phyloP scores from a whole-genome alignment of 352 stramenopile species.

The Phytopythium boreale region DNA sequence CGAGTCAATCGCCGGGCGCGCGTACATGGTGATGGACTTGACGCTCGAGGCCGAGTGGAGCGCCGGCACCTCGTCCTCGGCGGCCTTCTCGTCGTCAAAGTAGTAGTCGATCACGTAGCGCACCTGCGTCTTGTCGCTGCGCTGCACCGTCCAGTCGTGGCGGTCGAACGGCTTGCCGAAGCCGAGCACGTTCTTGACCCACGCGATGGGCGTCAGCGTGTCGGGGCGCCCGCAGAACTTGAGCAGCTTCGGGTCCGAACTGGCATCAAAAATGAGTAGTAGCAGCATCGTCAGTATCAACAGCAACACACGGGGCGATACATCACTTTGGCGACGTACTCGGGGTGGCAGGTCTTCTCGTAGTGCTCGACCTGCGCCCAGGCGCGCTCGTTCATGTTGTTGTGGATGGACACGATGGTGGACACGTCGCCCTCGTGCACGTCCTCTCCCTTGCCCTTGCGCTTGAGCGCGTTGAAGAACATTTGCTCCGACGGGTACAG shows the following conservation, averaged over 20 bases:
- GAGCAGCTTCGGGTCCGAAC: constrained; percentile 86
- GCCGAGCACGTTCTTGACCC: constrained; percentile 87
- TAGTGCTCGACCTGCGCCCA: constrained; percentile 98
- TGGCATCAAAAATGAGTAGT: background rate
- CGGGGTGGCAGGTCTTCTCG: constrained; percentile 90
- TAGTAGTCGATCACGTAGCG: constrained; percentile 99
- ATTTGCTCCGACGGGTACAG: constrained; percentile 98
- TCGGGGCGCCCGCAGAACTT: constrained; percentile 96
- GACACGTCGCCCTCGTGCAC: constrained; percentile 93
- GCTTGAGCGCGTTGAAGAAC: constrained; percentile 98
- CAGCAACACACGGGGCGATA: background rate
- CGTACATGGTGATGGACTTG: constrained; percentile 89
- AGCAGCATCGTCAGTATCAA: background rate
- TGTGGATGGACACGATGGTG: constrained; percentile 98
- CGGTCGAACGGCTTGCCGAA: constrained; percentile 95
- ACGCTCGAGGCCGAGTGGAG: constrained; percentile 82
- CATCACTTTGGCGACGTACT: constrained; percentile 28
- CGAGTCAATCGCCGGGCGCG: constrained; percentile 79
- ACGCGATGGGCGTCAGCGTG: constrained; percentile 95
- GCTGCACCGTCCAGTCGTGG: constrained; percentile 97
- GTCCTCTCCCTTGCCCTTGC: constrained; percentile 97
- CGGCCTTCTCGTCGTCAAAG: constrained; percentile 86
- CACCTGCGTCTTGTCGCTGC: constrained; percentile 87
- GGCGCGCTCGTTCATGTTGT: constrained; percentile 99
- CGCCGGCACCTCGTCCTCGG: constrained; percentile 73